Evolutionary conservation across 768 basidiomycete species (phyloP), one percentile per base, ranked within the genome.

Genomic region (Glaciozyma martinii): DNA sequence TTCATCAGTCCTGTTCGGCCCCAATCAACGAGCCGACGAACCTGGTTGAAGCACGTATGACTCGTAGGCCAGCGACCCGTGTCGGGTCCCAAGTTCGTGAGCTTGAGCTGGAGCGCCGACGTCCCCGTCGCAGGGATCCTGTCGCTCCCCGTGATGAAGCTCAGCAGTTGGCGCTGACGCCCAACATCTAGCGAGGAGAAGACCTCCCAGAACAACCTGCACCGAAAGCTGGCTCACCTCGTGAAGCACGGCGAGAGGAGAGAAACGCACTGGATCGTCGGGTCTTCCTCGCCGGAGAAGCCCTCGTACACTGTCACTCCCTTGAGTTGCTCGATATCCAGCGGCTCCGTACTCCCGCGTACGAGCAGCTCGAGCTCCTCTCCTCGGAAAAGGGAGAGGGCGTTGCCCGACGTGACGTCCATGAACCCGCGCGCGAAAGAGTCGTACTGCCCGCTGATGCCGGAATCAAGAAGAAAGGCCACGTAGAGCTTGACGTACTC

Each of bases 281-380:
- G 37, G 4, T 64, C 65, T 10, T 69, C 62, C 16, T 33, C 49
- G 32, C 44, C 53, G 33, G 23, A 18, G 43, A 69, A 71, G 0
- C 71, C 72, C 23, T 74, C 67, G 21, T 70, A 70, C 7, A 50
- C 54, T 0, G 72, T 73, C 1, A 70, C 54, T 10, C 27, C 42
- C n/a, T 62, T 33, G 27, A 74, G 58, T 27, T 70, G 68, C 1
- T 60, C 62, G 32, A 73, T 62, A 25, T 74, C 71, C 9, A 74
- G 47, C 25, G 60, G 58, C 54, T 73, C 71, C 12, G 61, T 52
- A 32, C 64, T 65, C 0, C 74, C 74, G 19, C 74, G 58, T 0
- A 73, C 71, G 53, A 72, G 62, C 12, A 74, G 66, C 56, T 73
- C 74, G 50, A 74, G 61, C 58, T 74, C 74, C 30, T 71, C 70